Evolutionary conservation across 2,329 filamentous ascomycete species (phyloP), one percentile per base, ranked within the genome.

Genomic region (Aureobasidium melanogenum): DNA sequence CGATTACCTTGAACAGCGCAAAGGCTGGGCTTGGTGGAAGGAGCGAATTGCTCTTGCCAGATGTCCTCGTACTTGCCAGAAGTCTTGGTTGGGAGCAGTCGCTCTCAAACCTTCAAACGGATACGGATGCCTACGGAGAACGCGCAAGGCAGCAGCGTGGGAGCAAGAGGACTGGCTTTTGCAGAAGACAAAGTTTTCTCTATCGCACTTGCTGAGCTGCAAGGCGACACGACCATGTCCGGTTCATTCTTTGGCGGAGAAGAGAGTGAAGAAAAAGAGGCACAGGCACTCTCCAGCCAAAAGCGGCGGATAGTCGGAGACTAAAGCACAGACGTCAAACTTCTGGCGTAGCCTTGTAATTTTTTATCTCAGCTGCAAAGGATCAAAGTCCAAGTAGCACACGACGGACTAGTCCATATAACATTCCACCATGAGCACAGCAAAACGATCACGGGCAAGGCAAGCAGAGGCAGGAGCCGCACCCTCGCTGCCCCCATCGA

Each of bases 381-480:
- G 17, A 30, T 12, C 34, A 41, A 54, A 39, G 51, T 41, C 34
- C 19, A 30, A 15, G 51, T 19, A 56, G 39, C 39, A 56, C 24
- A 46, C 52, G 38, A 44, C 52, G 52, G 41, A 56, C 30, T 8
- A 44, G 10, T 28, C 36, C n/a, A 39, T 32, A 26, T n/a, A 47
- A 48, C 24, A 47, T 26, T 30, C 5, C 34, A 58, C 15, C 17
- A 74, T 74, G 72, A 74, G 71, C 67, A 63, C 69, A 55, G 63
- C 67, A 48, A 72, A 73, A 66, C 70, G 71, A 32, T 64, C 69
- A 26, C 66, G 69, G 62, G 61, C 63, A 51, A 67, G 66, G 56
- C 69, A 67, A 58, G 60, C 64, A 39, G 70, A 67, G 48, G 66
- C 68, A 54, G 64, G 60, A 47, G 64, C 68, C 62, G 66, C 67